Evolutionary conservation across 371 early-diverging fungal species (phyloP).

Genomic region (Conidiobolus incongruus): DNA sequence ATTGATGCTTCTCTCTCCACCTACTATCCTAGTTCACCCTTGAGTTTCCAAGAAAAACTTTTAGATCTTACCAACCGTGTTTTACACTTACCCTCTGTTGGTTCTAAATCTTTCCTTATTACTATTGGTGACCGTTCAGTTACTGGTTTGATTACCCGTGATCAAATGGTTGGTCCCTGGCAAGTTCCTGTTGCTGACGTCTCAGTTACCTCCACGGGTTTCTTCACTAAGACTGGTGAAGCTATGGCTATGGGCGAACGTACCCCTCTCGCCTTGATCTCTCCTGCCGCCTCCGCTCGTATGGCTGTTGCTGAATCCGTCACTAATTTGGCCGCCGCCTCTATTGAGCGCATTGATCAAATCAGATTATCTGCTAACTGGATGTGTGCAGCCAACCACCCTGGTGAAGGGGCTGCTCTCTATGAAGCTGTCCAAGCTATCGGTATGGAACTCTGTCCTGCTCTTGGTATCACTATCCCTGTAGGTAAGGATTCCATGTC

Average conservation of each 20-base stretch:
- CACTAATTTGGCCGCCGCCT: constrained; percentile 77
- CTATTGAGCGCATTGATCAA: constrained; percentile 35
- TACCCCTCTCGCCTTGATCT: constrained; percentile 65
- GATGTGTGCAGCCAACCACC: constrained; percentile 85
- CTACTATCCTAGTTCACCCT: constrained; percentile 19
- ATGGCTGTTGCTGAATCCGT: constrained; percentile 89
- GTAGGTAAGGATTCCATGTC: constrained; percentile 98
- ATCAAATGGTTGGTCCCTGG: constrained; percentile 95
- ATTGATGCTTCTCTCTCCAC: constrained; percentile 37
- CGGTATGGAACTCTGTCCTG: constrained; percentile 80
- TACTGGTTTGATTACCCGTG: constrained; percentile 81
- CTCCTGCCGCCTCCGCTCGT: constrained; percentile 71
- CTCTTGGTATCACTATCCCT: constrained; percentile 78
- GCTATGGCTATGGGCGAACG: constrained; percentile 97
- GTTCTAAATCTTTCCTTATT: constrained; percentile 78
- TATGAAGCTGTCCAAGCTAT: constrained; percentile 86
- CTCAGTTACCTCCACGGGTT: constrained; percentile 59
- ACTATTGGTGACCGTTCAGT: constrained; percentile 93
- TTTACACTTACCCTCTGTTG: constrained; percentile 70
- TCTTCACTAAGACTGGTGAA: constrained; percentile 56
- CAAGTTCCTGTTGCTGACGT: constrained; percentile 93
- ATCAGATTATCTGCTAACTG: constrained; percentile 88
- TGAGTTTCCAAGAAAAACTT: constrained; percentile 13
- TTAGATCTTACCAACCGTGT: constrained; percentile 51
- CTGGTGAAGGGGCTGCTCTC: constrained; percentile 78